phyloP scores from a whole-genome alignment of 139 green algal species.

The Spirogloea muscicola region DNA sequence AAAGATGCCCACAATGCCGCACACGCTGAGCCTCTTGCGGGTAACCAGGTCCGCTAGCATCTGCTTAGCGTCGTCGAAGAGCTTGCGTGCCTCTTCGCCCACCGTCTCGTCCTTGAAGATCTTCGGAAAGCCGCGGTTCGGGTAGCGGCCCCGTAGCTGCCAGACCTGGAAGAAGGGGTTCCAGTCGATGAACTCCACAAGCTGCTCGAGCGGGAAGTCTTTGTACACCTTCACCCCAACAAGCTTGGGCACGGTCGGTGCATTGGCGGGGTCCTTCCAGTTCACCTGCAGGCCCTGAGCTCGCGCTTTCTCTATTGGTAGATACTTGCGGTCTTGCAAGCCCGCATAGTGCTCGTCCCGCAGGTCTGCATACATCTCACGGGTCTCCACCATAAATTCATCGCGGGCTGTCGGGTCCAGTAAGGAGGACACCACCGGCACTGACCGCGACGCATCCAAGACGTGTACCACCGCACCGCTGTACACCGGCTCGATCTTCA shows the following conservation, averaged over 20 bases:
- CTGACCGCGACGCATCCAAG: slow-evolving; percentile 84
- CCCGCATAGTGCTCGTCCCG: slow-evolving; percentile 83
- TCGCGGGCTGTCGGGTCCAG: slow-evolving; percentile 62
- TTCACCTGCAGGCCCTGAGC: slow-evolving; percentile 63
- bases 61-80: slow-evolving; percentile 83
- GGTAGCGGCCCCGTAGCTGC: slow-evolving; percentile 94
- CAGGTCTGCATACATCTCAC: slow-evolving; percentile 76
- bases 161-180: slow-evolving; percentile 99
- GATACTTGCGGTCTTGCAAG: slow-evolving; percentile 88
- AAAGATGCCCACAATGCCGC: slow-evolving; percentile 85
- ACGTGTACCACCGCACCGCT: slow-evolving; percentile 80
- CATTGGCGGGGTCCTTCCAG: slow-evolving; percentile 74
- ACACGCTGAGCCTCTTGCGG: slow-evolving; percentile 75
- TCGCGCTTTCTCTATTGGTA: slow-evolving; percentile 54
- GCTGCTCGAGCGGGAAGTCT: slow-evolving; percentile 80
- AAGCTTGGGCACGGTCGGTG: slow-evolving; percentile 68
- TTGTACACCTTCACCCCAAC: slow-evolving; percentile 68
- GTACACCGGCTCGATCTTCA: slow-evolving; percentile 93
- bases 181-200: slow-evolving; percentile 95
- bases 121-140: slow-evolving; percentile 96
- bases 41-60: slow-evolving; percentile 78
- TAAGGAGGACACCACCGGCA: slow-evolving; percentile 84
- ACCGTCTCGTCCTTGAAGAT: slow-evolving; percentile 99
- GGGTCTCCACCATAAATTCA: slow-evolving; percentile 72
- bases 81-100: slow-evolving; percentile 90